phyloP scores from a whole-genome alignment of 176 grass and related monocot genomes.

The Ampelocalamus luodianensis region DNA sequence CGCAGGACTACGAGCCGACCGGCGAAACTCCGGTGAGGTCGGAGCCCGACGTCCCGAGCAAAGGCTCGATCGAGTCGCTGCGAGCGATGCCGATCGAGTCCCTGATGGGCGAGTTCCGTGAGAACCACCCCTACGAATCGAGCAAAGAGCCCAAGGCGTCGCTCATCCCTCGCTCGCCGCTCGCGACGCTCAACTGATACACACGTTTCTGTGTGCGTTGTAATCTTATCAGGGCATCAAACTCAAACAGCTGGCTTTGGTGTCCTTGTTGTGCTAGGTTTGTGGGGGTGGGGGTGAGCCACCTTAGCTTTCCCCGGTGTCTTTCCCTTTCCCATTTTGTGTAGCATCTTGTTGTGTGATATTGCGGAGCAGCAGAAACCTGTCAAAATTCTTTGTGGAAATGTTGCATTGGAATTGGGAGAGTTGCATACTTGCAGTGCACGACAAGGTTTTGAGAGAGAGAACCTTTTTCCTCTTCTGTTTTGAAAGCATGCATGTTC shows the following conservation, averaged over 20 bases:
- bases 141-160: constrained; percentile 69
- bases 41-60: constrained; percentile 78
- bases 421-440: background rate
- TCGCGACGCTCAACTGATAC: constrained; percentile 70
- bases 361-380: background rate
- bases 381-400: background rate
- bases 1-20: constrained; percentile 77
- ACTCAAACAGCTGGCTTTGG: constrained; percentile 12
- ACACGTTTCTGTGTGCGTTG: constrained; percentile 31
- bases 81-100: constrained; percentile 86
- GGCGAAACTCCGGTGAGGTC: constrained; percentile 82
- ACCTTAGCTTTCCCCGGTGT: constrained; percentile 45
- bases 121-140: constrained; percentile 82
- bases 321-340: constrained; percentile 10
- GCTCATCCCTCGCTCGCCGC: constrained; percentile 85
- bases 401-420: background rate
- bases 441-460: background rate
- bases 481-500: background rate
- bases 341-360: constrained; percentile 29
- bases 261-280: constrained; percentile 42
- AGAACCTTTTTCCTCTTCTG: background rate
- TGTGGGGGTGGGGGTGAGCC: constrained; percentile 49
- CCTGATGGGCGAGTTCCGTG: constrained; percentile 76
- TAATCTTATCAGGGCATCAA: constrained; percentile 52
- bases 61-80: constrained; percentile 73